Evolutionary conservation across 345 rosid species (phyloP), one percentile per base, ranked within the genome.

Genomic region (Barbarea vulgaris): DNA sequence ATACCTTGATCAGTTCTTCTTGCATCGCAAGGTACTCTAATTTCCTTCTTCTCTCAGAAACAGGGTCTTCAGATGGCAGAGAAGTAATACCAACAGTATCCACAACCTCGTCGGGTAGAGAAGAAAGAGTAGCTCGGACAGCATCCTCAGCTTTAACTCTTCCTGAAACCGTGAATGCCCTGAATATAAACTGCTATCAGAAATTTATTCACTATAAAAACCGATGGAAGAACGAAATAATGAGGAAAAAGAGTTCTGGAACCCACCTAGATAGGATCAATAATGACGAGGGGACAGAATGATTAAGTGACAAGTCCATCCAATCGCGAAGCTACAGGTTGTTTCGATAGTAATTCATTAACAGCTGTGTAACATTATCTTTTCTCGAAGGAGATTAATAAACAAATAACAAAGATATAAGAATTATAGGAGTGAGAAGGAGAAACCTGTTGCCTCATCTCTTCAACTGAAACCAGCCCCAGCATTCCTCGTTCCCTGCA

Each of bases 101-200:
- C 73, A 94, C 97, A 85, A 94, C 97, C 82, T 91, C 97, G 73
- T 91, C 97, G 14, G 97, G 97, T 31, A 95, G 87, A 72, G 97
- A 95, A 80, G 97, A 90, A 56, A 90, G 93, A 19, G 99, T 95
- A 74, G 92, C 97, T 39, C 75, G 81, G 82, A 95, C 93, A 76
- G 89, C 96, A 67, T 95, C 98, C 81, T 87, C 97, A 55, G 90
- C 97, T 61, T 80, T 90, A 79, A 91, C 27, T 81, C 85, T 92
- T 80, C 93, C 96, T 52, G 93, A 81, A 30, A 94, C 96, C 22
- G 87, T 84, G 76, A 94, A 92, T 65, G 97, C 87, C 84, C 97
- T 94, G 85, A 30, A 70, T 72, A 51, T 67, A 52, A 66, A 58
- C 59, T 54, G 10, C 19, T 39, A 34, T 60, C 39, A 67, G 68